phyloP scores from a whole-genome alignment of 2,329 filamentous ascomycete genomes.

The Exophiala spinifera region DNA sequence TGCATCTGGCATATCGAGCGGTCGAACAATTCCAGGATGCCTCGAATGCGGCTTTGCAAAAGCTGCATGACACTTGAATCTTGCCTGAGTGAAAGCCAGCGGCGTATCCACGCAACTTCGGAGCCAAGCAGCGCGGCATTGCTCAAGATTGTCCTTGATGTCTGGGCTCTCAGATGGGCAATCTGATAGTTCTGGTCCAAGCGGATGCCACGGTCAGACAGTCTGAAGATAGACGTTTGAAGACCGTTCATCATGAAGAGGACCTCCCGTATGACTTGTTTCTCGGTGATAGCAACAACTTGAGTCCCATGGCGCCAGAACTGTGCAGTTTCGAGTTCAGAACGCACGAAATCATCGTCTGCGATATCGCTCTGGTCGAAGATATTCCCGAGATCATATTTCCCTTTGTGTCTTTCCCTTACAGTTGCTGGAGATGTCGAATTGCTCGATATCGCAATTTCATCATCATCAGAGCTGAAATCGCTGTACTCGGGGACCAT shows the following conservation, averaged over 20 bases:
- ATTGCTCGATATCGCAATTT: conserved; percentile 17
- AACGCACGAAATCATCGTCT: conserved; percentile 19
- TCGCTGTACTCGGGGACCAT: conserved; percentile 63
- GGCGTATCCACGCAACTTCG: conserved; percentile 7
- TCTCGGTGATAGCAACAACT: conserved; percentile 56
- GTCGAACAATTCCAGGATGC: conserved; percentile 11
- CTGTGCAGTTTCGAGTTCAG: conserved; percentile 43
- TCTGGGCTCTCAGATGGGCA: conserved; percentile 17
- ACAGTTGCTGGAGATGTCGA: conserved; percentile 12
- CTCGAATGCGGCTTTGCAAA: conserved; percentile 11
- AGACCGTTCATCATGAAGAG: conserved; percentile 83
- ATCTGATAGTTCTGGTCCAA: conserved; percentile 11
- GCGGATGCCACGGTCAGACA: conserved; percentile 32
- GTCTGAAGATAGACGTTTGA: conserved; percentile 66
- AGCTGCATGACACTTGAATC: conserved; percentile 15
- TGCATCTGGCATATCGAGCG: conserved; percentile 8
- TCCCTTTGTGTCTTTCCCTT: conserved; percentile 5
- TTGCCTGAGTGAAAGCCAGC: conserved; percentile 17
- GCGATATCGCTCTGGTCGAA: conserved; percentile 9
- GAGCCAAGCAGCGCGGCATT: conserved; percentile 12
- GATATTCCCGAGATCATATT: conserved; percentile 14
- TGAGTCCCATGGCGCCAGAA: conserved; percentile 44
- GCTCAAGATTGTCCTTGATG: conserved; percentile 21
- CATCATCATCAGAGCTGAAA: conserved; percentile 51
- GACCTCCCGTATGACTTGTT: conserved; percentile 70